Evolutionary conservation across 169 alveolate species (phyloP).

Genomic region (Cryptosporidium parvum): DNA sequence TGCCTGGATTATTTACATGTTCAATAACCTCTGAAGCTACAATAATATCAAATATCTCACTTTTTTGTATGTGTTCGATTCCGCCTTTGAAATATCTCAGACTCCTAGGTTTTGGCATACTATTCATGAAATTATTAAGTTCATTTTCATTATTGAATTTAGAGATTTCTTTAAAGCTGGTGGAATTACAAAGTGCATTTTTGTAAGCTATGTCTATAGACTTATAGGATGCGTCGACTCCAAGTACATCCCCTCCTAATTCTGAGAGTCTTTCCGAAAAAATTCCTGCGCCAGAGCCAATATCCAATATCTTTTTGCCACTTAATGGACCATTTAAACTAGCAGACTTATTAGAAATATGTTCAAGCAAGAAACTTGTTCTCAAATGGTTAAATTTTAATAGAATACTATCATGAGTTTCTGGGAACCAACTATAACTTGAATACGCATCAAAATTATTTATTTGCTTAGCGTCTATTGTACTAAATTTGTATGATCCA

Average conservation of each 20-base stretch:
- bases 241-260: conserved; percentile 24
- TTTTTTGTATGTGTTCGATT: not conserved
- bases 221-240: not conserved
- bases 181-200: not conserved
- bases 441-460: conserved; percentile 3
- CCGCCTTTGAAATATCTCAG: not conserved
- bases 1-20: not conserved
- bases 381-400: not conserved
- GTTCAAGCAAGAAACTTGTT: not conserved
- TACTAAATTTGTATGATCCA: not conserved
- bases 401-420: not conserved
- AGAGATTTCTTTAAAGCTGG: not conserved
- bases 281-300: conserved; percentile 31
- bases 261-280: conserved; percentile 11
- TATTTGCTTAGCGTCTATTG: not conserved
- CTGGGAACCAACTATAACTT: not conserved
- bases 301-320: conserved; percentile 15
- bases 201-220: conserved; percentile 20
- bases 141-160: not conserved
- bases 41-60: not conserved
- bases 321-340: conserved; percentile 24
- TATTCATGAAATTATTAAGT: not conserved
- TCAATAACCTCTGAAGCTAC: conserved; percentile 24
- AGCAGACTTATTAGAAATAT: conserved; percentile 14
- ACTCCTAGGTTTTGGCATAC: not conserved